These are phyloP conservation scores for Sisymbrium irio DNA, from an alignment of 345 rosid genomes.

Conservation along the genomic window DNA sequence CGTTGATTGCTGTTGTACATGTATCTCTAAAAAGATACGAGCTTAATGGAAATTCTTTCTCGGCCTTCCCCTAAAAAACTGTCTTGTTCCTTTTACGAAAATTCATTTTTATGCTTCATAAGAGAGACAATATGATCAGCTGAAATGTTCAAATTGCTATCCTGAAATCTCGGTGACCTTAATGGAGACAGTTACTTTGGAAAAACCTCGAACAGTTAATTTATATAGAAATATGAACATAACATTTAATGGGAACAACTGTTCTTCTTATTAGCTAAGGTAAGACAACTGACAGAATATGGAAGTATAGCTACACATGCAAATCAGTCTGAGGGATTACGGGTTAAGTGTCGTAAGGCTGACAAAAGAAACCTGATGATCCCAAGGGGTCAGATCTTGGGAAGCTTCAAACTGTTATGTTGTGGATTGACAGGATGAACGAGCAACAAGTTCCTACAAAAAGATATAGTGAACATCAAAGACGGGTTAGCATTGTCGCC, in stretches of 20 bases:
- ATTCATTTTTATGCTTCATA: neutral
- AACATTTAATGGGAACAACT: constrained; percentile 12
- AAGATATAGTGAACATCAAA: neutral
- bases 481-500: neutral
- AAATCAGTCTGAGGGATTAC: constrained; percentile 9
- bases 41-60: constrained; percentile 33
- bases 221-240: neutral
- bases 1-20: constrained; percentile 26
- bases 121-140: constrained; percentile 4
- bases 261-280: constrained; percentile 23
- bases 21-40: constrained; percentile 11
- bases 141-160: neutral
- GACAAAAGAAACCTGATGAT: constrained; percentile 19
- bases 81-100: constrained; percentile 5
- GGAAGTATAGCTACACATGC: constrained; percentile 24
- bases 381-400: neutral
- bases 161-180: neutral
- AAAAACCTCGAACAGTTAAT: neutral
- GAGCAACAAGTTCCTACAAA: constrained; percentile 70
- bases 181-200: neutral
- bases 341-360: constrained; percentile 9
- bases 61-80: constrained; percentile 30
- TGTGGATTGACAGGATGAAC: constrained; percentile 47
- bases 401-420: constrained; percentile 24
- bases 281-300: constrained; percentile 10